A percentile compares a stretch with the other conserved stretches of the same genome.
These are phyloP conservation scores for Mycosarcoma mackinlayi DNA, from an alignment of 1,284 basidiomycete species.

Conservation along the genomic window DNA sequence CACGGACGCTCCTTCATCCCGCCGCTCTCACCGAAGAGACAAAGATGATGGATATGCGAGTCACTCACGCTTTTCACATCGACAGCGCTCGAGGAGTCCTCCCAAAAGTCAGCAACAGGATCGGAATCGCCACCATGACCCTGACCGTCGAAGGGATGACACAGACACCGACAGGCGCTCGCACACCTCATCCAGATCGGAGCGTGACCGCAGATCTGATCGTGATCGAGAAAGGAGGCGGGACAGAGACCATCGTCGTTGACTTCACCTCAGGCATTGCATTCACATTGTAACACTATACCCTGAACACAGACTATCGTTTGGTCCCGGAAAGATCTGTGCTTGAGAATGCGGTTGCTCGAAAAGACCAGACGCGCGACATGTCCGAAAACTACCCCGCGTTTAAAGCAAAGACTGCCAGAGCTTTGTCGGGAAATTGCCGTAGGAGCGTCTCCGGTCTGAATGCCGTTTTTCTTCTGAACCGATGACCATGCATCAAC, in stretches of 20 bases:
- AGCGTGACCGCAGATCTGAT: conserved; percentile 46
- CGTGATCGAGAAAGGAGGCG: conserved; percentile 29
- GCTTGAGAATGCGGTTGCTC: no score
- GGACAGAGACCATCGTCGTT: conserved; percentile 17
- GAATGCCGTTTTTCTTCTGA: conserved; percentile 19
- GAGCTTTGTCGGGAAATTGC: no score
- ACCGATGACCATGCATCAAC: conserved; percentile 2
- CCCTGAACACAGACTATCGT: no score
- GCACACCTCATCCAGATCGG: conserved; percentile 24
- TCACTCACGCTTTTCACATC: conserved; percentile 32
- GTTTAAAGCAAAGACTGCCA: not conserved
- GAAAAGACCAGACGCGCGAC: conserved; percentile 17
- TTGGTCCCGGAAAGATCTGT: no score
- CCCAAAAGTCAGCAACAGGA: conserved; percentile 15
- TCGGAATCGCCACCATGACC: conserved; percentile 41
- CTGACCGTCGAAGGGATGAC: conserved; percentile 24
- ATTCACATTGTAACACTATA: not conserved
- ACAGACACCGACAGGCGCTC: conserved; percentile 12
- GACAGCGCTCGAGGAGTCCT: conserved; percentile 25
- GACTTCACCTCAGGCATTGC: no score
- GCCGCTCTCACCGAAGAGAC: conserved; percentile 27
- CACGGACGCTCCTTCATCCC: conserved; percentile 17
- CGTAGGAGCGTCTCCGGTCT: conserved; percentile 5
- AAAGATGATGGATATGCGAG: conserved; percentile 49
- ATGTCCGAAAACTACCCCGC: not conserved